Conservation (phyloP, 208 protist genomes). For the Leishmania aethiopica region DNA sequence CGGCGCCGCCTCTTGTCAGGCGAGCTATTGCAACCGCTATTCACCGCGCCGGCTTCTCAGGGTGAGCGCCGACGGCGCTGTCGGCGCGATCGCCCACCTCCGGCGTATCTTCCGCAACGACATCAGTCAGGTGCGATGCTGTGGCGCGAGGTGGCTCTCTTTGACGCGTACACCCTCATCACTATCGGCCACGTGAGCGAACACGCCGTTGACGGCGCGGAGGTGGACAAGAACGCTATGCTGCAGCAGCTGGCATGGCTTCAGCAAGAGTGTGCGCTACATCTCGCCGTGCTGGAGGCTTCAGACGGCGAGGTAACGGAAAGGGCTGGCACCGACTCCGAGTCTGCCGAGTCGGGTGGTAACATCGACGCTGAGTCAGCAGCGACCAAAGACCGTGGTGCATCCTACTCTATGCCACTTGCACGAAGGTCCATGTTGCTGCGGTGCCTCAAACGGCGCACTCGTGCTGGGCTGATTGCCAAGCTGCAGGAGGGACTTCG, state of each 20-base stretch:
- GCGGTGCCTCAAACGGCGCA: slow-evolving; percentile 34
- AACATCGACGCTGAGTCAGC: not conserved
- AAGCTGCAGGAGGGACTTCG: slow-evolving; percentile 63
- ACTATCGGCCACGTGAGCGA: slow-evolving; percentile 75
- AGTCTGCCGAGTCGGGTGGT: not conserved
- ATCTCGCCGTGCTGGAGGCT: slow-evolving; percentile 31
- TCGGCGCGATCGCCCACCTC: not conserved
- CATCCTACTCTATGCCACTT: not conserved
- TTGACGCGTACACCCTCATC: slow-evolving; percentile 80
- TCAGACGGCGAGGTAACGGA: not conserved
- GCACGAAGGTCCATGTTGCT: slow-evolving; percentile 7
- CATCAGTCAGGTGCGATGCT: slow-evolving; percentile 36
- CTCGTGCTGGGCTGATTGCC: slow-evolving; percentile 29
- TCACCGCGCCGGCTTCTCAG: not conserved
- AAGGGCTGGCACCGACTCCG: not conserved
- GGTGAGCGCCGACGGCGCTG: not conserved
- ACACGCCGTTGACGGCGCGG: slow-evolving; percentile 45
- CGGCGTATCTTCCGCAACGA: not conserved
- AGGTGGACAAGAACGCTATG: slow-evolving; percentile 14
- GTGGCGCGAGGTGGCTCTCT: slow-evolving; percentile 67
- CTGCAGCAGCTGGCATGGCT: slow-evolving; percentile 26
- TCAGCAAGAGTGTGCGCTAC: slow-evolving; percentile 23
- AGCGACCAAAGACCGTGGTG: not conserved
- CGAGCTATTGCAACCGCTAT: not conserved
- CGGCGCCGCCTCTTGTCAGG: slow-evolving; percentile 21